Percentiles rank a stretch among this genome's conserved stretches.
phyloP scores from a whole-genome alignment of 1,284 basidiomycete genomes.

The Boletus mariae region DNA sequence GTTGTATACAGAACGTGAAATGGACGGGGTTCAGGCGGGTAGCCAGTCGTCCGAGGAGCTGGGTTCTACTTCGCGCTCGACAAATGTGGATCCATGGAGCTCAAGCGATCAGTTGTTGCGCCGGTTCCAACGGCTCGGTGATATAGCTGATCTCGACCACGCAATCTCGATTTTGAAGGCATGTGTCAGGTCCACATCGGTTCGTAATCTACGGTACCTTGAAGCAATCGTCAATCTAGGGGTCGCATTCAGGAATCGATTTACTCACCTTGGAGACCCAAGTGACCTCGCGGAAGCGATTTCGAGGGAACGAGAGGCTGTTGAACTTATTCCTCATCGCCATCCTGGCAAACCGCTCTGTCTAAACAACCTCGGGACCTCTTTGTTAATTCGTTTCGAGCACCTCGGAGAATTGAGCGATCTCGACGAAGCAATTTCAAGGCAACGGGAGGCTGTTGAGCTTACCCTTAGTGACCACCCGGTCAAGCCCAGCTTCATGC shows the following conservation, averaged over 20 bases:
- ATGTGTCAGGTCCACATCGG: not conserved
- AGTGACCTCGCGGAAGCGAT: slow-evolving; percentile 8
- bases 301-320: not conserved
- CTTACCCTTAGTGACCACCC: slow-evolving; percentile 1
- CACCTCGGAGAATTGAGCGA: not conserved
- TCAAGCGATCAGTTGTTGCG: not conserved
- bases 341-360: not conserved
- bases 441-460: not conserved
- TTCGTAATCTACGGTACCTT: not conserved
- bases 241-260: not conserved
- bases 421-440: slow-evolving; percentile 6
- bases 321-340: not conserved
- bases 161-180: not conserved
- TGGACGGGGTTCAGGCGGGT: too few relatives aligned
- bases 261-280: not conserved
- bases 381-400: not conserved
- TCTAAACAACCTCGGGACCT: slow-evolving; percentile 3
- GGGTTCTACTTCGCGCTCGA: not conserved
- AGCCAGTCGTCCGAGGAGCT: not conserved
- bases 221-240: not conserved
- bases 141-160: not conserved
- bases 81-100: not conserved
- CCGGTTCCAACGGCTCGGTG: not conserved
- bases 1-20: too few relatives aligned
- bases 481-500: not conserved